Evolutionary conservation across 2,329 filamentous ascomycete species (phyloP), one percentile per base, ranked within the genome.

Genomic region (Fonsecaea nubica): DNA sequence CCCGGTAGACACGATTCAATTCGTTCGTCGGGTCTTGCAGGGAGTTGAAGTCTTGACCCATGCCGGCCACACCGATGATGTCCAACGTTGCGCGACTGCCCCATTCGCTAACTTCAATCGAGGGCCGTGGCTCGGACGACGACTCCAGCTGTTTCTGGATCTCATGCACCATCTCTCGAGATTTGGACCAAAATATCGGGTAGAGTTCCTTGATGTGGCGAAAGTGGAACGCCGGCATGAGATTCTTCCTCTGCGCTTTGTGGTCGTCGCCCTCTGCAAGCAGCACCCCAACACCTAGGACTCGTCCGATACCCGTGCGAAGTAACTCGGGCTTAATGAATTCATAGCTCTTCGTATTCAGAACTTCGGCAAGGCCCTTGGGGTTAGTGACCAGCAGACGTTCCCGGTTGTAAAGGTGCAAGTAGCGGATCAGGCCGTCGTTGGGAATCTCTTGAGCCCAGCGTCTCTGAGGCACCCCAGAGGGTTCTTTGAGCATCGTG

Each of bases 231-330:
- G 92, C 91, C 0, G 92, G 92, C 80, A 90, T 87, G 18, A 96
- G 85, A 65, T 90, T 88, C 76, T 91, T 93, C 55, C 93, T 86
- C 80, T 93, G 91, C 25, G 69, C 71, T 80, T 90, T 95, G 77
- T 97, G 94, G 74, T 93, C 91, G 12, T 96, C 91, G n/a, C 93
- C 93, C 78, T 97, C 93, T 1, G 92, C 91, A 10, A 97, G 81
- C 42, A 97, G 79, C 10, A 83, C 38, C 0, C 81, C 81, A 58
- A 79, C 72, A 0, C 82, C 82, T 1, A 80, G 71, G 6, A 82
- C 62, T 25, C 75, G 76, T 4, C 72, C 72, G 33, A 84, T 69
- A 7, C 74, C 74, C 13, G 68, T 57, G 15, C 74, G 80, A 35
- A 91, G 72, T 30, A 82, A 74, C 1, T 72, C 60, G 0, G 90